Percentiles rank a stretch among this genome's conserved stretches.
Evolutionary conservation across 2,329 filamentous ascomycete species (phyloP).

Genomic region (Fusarium oxysporum): DNA sequence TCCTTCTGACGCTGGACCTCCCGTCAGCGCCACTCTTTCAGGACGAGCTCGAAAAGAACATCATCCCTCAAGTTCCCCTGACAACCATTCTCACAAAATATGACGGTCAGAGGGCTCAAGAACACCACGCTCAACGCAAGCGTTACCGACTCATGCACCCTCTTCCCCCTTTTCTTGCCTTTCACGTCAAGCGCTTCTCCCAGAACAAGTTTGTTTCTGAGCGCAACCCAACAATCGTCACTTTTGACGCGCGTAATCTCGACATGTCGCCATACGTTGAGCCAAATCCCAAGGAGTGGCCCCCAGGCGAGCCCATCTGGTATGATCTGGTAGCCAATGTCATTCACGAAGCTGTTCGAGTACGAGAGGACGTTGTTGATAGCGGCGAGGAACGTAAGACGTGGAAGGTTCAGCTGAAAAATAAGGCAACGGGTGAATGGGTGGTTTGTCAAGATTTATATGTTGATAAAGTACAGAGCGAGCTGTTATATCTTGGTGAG

Average conservation of each 20-base stretch:
- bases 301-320: constrained; percentile 83
- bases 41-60: constrained; percentile 92
- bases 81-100: constrained; percentile 90
- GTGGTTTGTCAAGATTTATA: constrained; percentile 93
- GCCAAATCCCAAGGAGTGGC: constrained; percentile 78
- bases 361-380: constrained; percentile 86
- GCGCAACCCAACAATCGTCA: constrained; percentile 97
- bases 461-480: constrained; percentile 88
- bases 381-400: constrained; percentile 88
- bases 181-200: constrained; percentile 97
- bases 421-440: constrained; percentile 88
- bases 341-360: constrained; percentile 83
- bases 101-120: constrained; percentile 87
- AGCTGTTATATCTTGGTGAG: constrained; percentile 92
- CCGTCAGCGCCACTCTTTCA: constrained; percentile 95
- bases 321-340: constrained; percentile 98
- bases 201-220: constrained; percentile 97
- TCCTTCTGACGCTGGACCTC: constrained; percentile 93
- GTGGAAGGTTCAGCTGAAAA: constrained; percentile 92
- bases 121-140: constrained; percentile 87
- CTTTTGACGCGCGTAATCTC: constrained; percentile 85
- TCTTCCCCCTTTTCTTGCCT: constrained; percentile 87
- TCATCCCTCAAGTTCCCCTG: constrained; percentile 92
- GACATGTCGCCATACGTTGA: constrained; percentile 94
- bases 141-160: constrained; percentile 92